phyloP scores from a whole-genome alignment of 116 monocot genomes.

The Thalassia testudinum region DNA sequence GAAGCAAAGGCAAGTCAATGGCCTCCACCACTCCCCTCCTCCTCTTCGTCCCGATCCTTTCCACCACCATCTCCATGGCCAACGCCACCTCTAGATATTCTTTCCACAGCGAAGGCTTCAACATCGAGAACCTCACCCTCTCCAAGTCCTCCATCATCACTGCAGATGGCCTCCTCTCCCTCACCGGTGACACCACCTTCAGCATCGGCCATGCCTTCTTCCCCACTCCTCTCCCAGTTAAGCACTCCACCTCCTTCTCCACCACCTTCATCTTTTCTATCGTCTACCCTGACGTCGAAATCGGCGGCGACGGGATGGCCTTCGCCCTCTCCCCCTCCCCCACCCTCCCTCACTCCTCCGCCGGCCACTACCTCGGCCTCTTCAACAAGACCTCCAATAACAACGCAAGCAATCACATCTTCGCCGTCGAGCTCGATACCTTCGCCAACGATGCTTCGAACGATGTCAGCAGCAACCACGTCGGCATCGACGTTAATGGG shows the following conservation, averaged over 20 bases:
- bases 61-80: no score
- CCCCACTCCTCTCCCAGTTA: slow-evolving; percentile 7
- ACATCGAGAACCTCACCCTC: slow-evolving; percentile 18
- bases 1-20: no score
- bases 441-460: slow-evolving; percentile 25
- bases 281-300: not conserved
- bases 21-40: no score
- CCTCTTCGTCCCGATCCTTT: no score
- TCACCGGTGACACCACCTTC: slow-evolving; percentile 24
- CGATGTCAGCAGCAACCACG: slow-evolving; percentile 55
- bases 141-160: slow-evolving; percentile 6
- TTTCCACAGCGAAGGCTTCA: slow-evolving; percentile 21
- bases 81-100: no score
- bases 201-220: slow-evolving; percentile 38
- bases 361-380: slow-evolving; percentile 10
- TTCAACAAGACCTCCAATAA: slow-evolving; percentile 24
- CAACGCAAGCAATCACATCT: slow-evolving; percentile 20
- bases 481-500: slow-evolving; percentile 40
- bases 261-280: slow-evolving; percentile 12
- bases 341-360: slow-evolving; percentile 5
- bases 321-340: slow-evolving; percentile 20
- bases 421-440: slow-evolving; percentile 53
- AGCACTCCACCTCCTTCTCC: slow-evolving; percentile 19
- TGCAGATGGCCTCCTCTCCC: slow-evolving; percentile 15
- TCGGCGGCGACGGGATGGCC: slow-evolving; percentile 30